A percentile compares a stretch with the other conserved stretches of the same genome.
These are phyloP conservation scores for Crucibulum laeve DNA, from an alignment of 768 basidiomycete genomes.

Conservation along the genomic window DNA sequence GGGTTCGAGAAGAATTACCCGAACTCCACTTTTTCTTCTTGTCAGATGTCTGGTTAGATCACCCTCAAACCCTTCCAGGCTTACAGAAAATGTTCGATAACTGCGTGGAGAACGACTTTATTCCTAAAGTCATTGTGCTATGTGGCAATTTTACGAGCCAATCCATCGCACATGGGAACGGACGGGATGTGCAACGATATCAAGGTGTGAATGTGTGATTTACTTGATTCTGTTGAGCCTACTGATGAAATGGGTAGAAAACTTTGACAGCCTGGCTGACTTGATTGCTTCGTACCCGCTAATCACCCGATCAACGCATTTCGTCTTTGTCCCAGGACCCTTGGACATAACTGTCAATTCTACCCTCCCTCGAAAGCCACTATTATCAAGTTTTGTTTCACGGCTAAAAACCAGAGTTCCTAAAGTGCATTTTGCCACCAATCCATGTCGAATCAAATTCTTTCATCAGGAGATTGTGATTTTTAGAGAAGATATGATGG, in stretches of 20 bases:
- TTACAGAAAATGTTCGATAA: constrained; percentile 86
- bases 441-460: constrained; percentile 93
- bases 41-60: constrained; percentile 95
- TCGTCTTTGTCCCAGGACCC: constrained; percentile 94
- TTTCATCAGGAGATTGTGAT: constrained; percentile 95
- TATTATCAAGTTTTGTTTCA: constrained; percentile 71
- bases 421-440: constrained; percentile 77
- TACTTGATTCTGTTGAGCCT: neutral
- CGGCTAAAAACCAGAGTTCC: constrained; percentile 72
- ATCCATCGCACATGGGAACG: constrained; percentile 75
- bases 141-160: constrained; percentile 94
- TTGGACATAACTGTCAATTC: constrained; percentile 81
- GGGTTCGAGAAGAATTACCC: constrained; percentile 63
- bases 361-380: constrained; percentile 74
- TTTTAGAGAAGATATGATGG: constrained; percentile 91
- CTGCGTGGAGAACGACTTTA: constrained; percentile 80
- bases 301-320: constrained; percentile 77
- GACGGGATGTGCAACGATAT: constrained; percentile 75
- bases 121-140: constrained; percentile 85
- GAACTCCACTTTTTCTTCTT: constrained; percentile 88
- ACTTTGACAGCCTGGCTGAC: constrained; percentile 83
- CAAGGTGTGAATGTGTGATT: constrained; percentile 50
- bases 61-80: constrained; percentile 74
- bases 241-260: constrained; percentile 42
- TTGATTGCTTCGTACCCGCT: constrained; percentile 77